phyloP scores from a whole-genome alignment of 2,329 filamentous ascomycete genomes.

The Metarhizium album region DNA sequence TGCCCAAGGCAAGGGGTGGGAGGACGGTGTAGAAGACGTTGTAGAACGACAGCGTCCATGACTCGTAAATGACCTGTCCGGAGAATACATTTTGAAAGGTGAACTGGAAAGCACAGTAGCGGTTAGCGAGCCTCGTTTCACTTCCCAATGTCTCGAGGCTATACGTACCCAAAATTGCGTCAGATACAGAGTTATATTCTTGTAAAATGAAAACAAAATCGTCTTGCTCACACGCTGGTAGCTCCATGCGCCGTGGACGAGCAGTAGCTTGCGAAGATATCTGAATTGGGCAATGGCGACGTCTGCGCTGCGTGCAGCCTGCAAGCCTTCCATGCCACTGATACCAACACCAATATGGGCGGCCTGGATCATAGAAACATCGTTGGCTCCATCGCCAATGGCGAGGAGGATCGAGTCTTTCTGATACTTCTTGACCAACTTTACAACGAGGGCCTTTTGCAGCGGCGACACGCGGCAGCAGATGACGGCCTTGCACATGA shows the following conservation, averaged over 20 bases:
- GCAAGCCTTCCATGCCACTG: constrained; percentile 90
- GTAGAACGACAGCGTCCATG: constrained; percentile 98
- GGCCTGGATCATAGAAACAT: constrained; percentile 99
- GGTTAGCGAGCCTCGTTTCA: neutral
- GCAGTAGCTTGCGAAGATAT: constrained; percentile 81
- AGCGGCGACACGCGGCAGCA: constrained; percentile 95
- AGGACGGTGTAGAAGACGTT: constrained; percentile 97
- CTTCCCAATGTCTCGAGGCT: neutral
- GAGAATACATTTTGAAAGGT: constrained; percentile 98
- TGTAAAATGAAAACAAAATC: constrained; percentile 98
- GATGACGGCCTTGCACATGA: constrained; percentile 95
- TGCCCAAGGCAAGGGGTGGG: constrained; percentile 86
- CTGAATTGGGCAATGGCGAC: constrained; percentile 94
- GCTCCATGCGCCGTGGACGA: constrained; percentile 95
- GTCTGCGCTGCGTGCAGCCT: constrained; percentile 90
- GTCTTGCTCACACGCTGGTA: constrained; percentile 96
- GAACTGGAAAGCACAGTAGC: constrained; percentile 43
- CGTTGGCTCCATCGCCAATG: constrained; percentile 95
- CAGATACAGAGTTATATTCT: constrained; percentile 97
- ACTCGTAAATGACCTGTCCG: constrained; percentile 96
- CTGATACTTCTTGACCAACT: constrained; percentile 88
- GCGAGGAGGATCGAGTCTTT: constrained; percentile 85
- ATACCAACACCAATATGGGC: constrained; percentile 97
- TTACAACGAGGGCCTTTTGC: constrained; percentile 95
- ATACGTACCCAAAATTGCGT: constrained; percentile 90